Conservation (phyloP, 2,329 filamentous ascomycete species). For the Aspergillus clavatus region DNA sequence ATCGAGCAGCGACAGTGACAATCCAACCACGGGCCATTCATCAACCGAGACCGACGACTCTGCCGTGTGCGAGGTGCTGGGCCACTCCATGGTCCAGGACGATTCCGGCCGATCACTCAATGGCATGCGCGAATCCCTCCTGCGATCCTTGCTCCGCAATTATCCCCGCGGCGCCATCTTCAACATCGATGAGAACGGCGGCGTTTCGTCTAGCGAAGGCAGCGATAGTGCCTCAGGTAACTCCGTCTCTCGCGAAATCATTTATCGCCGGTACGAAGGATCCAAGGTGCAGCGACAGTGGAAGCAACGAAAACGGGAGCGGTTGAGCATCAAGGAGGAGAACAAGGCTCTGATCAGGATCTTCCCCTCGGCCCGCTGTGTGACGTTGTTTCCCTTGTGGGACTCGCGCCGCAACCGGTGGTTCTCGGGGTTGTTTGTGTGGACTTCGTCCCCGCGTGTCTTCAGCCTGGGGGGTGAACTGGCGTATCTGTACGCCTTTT, state of each 20-base stretch:
- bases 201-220: background rate
- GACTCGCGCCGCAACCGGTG: conserved; percentile 27
- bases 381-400: conserved; percentile 31
- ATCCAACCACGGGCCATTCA: background rate
- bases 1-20: background rate
- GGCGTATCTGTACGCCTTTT: conserved; percentile 26
- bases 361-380: conserved; percentile 22
- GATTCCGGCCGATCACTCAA: background rate
- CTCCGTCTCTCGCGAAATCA: background rate
- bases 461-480: conserved; percentile 26
- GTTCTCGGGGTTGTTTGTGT: conserved; percentile 27
- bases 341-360: conserved; percentile 19
- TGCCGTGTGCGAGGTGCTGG: background rate
- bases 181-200: conserved; percentile 14
- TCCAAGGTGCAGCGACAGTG: background rate
- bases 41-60: background rate
- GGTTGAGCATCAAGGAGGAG: conserved; percentile 13
- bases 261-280: background rate
- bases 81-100: background rate
- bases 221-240: background rate
- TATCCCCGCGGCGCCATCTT: conserved; percentile 16
- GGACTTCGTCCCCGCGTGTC: conserved; percentile 26
- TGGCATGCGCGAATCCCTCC: conserved; percentile 1
- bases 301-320: conserved; percentile 12
- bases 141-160: conserved; percentile 9